Evolutionary conservation across 2,329 filamentous ascomycete species (phyloP).

Genomic region (Beauveria sp.): DNA sequence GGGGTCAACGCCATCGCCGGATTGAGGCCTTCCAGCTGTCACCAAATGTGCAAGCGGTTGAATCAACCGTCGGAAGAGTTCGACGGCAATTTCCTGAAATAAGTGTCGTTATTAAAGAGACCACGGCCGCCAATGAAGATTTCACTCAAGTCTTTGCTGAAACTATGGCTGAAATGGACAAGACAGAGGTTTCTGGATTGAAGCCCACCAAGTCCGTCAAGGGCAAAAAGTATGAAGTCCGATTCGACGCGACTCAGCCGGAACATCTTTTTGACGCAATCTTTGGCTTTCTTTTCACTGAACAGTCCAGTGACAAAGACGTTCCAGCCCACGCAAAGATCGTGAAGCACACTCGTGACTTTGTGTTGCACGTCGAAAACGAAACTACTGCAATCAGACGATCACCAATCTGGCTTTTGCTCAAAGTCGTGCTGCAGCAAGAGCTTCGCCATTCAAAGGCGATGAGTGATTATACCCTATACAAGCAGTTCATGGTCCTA

Average conservation of each 20-base stretch:
- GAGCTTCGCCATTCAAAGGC: constrained; percentile 6
- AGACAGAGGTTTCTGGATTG: neutral
- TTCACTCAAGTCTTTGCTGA: neutral
- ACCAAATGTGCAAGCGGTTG: neutral
- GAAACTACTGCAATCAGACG: constrained; percentile 17
- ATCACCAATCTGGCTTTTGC: constrained; percentile 44
- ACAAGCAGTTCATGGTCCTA: constrained; percentile 45
- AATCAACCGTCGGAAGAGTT: neutral
- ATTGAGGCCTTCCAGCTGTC: constrained; percentile 1
- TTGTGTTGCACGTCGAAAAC: neutral
- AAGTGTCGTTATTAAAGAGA: neutral
- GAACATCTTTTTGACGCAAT: neutral
- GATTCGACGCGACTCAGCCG: neutral
- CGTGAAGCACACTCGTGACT: constrained; percentile 4
- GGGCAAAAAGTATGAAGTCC: neutral
- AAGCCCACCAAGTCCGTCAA: neutral
- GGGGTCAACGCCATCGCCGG: neutral
- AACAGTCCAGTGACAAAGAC: neutral
- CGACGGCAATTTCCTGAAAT: constrained; percentile 1
- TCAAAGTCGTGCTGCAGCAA: constrained; percentile 41
- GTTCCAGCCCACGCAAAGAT: neutral
- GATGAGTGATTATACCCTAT: constrained; percentile 19
- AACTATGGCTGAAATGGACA: neutral
- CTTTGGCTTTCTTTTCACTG: neutral
- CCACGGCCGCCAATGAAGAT: neutral